Evolutionary conservation across 805 yeast genomes (phyloP), one percentile per base, ranked within the genome.

Genomic region (Cephaloascus albidus): DNA sequence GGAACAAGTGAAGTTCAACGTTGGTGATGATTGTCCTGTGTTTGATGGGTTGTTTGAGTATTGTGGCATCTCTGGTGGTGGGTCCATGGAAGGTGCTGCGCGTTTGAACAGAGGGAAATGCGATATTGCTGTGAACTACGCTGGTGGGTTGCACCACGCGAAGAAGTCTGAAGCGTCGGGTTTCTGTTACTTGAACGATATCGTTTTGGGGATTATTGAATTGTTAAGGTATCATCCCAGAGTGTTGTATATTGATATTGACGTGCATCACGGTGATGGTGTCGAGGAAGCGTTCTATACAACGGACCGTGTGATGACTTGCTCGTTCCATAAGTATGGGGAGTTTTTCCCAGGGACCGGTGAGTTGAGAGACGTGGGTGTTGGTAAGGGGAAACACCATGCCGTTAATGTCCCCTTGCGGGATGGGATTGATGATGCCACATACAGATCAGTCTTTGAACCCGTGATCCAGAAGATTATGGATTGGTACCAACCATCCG

Each of bases 321-420:
- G 83, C 40, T 84, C 95, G 4, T 86, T 87, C 65, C 96, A 87
- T 63, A 88, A 88, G 56, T 88, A 85, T 55, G 95, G 95, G 18
- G 93, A 84, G 58, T 87, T 85, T 54, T 87, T 87, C 70, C 96
- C 96, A 2, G 96, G 94, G 37, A 87, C 96, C 0, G 96, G 96
- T 44, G 85, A 84, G 49, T 65, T 83, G 41, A 75, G 86, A 47
- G 96, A 87, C 55, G 73, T 76, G 37, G 96, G 96, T 37, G 84
- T 85, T 28, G 87, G 87, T 27, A 74, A 74, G 45, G 96, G 96
- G 43, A 84, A 85, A 54, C 76, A 87, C 56, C 84, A 84, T 57
- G 71, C 90, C 2, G 76, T 87, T 38, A 87, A 87, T 55, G 95
- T 87, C 35, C 96, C 96, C 3, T 60, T 88, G 43, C 71, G 87